A percentile compares a stretch with the other conserved stretches of the same genome.
Conservation (phyloP, 2,329 filamentous ascomycete species). For the Botrytis medusae region DNA sequence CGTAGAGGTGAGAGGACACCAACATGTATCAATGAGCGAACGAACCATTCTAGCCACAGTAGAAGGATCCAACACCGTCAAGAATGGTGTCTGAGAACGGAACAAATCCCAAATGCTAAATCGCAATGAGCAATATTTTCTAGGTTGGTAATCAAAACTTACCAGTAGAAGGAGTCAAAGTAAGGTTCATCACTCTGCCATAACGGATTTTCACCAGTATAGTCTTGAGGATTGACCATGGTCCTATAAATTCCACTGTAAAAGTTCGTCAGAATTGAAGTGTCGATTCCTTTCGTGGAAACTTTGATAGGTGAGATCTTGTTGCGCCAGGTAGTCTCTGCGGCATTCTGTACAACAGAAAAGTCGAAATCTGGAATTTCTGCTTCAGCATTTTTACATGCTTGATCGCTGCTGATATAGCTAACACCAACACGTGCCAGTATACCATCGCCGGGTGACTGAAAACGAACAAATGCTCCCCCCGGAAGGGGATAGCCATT, state of each 20-base stretch:
- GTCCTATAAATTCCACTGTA: constrained; percentile 70
- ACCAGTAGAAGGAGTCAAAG: constrained; percentile 69
- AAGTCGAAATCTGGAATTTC: constrained; percentile 71
- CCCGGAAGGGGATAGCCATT: constrained; percentile 57
- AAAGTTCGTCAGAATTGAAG: constrained; percentile 59
- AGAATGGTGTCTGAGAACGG: constrained; percentile 65
- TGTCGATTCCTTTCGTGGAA: constrained; percentile 51
- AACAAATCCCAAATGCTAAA: constrained; percentile 68
- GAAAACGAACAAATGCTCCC: constrained; percentile 63
- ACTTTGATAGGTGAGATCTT: constrained; percentile 61
- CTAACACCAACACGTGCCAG: constrained; percentile 66
- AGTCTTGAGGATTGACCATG: constrained; percentile 71
- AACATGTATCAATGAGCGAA: constrained; percentile 71
- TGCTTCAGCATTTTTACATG: constrained; percentile 64
- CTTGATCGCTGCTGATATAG: constrained; percentile 65
- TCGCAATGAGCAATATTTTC: background rate
- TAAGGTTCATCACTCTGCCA: constrained; percentile 69
- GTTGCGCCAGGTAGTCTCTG: constrained; percentile 56
- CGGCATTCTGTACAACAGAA: constrained; percentile 50
- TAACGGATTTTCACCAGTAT: constrained; percentile 69
- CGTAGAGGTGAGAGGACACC: constrained; percentile 31
- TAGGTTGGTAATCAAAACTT: background rate
- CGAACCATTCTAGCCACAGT: constrained; percentile 66
- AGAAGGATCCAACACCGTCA: constrained; percentile 66
- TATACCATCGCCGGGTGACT: constrained; percentile 50